Evolutionary conservation across 768 basidiomycete genomes (phyloP).

Genomic region (Gymnopilus junonius): DNA sequence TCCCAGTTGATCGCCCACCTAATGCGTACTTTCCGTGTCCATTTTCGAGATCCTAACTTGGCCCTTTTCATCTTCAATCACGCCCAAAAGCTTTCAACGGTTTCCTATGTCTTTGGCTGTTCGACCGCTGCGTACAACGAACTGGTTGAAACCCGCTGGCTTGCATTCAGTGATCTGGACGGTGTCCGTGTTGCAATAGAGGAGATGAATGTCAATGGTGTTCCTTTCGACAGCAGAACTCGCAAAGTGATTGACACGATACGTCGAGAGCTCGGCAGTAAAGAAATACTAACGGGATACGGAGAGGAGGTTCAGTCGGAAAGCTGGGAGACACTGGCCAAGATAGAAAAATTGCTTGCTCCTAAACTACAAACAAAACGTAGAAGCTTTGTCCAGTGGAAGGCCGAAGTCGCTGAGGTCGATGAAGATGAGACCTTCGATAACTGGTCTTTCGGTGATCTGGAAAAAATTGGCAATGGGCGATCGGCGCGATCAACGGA

Average conservation of each 20-base stretch:
- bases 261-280: conserved; percentile 58
- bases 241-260: conserved; percentile 64
- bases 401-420: conserved; percentile 31
- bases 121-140: conserved; percentile 89
- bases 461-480: background rate
- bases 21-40: conserved; percentile 79
- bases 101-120: conserved; percentile 90
- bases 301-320: conserved; percentile 47
- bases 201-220: conserved; percentile 85
- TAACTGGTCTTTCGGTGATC: conserved; percentile 21
- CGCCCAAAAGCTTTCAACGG: conserved; percentile 72
- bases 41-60: conserved; percentile 78
- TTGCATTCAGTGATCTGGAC: conserved; percentile 77
- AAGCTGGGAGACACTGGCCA: conserved; percentile 52
- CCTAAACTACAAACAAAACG: conserved; percentile 6
- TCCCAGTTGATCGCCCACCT: conserved; percentile 76
- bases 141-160: conserved; percentile 85
- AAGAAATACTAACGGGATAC: conserved; percentile 55
- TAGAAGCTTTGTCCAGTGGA: conserved; percentile 52
- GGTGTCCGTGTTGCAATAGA: conserved; percentile 74
- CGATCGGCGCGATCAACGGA: background rate
- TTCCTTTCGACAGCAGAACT: conserved; percentile 66
- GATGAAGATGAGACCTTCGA: conserved; percentile 55
- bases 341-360: conserved; percentile 49
- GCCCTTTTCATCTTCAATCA: conserved; percentile 84